Evolutionary conservation across 2,329 filamentous ascomycete species (phyloP).

Genomic region (Xylaria sp.): DNA sequence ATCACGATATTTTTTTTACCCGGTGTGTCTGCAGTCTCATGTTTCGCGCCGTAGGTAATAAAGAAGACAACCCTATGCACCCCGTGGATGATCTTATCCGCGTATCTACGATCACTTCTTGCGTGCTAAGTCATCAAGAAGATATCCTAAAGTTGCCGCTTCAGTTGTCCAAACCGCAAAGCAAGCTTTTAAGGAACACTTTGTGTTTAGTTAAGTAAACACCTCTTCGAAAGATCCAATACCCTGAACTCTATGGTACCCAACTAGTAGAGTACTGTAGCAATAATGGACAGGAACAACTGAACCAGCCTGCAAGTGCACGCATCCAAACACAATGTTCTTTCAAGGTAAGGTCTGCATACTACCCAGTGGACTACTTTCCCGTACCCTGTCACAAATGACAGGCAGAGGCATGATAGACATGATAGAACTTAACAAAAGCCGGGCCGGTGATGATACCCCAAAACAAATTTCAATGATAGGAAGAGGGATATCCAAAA

Average conservation of each 20-base stretch:
- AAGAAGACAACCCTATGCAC: too few relatives aligned
- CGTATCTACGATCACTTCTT: too few relatives aligned
- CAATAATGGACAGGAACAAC: neutral
- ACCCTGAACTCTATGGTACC: neutral
- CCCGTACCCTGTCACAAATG: neutral
- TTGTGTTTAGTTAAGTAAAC: neutral
- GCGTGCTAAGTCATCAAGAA: too few relatives aligned
- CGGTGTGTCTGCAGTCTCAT: too few relatives aligned
- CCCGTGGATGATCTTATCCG: too few relatives aligned
- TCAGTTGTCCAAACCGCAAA: too few relatives aligned
- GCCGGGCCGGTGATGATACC: slow-evolving; percentile 69
- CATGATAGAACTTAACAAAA: neutral
- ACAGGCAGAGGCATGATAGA: neutral
- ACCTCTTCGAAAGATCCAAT: neutral
- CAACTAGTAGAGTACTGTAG: neutral
- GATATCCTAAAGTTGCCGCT: too few relatives aligned
- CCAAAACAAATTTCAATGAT: slow-evolving; percentile 64
- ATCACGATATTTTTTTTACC: neutral
- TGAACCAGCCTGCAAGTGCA: slow-evolving; percentile 18
- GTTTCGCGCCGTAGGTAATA: too few relatives aligned
- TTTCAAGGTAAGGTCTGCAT: slow-evolving; percentile 4
- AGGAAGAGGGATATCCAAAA: slow-evolving; percentile 74
- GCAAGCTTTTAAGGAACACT: too few relatives aligned
- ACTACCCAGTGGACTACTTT: neutral
- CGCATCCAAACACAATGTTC: neutral